phyloP scores from a whole-genome alignment of 2,329 filamentous ascomycete species.

The Trichoderma guizhouense region DNA sequence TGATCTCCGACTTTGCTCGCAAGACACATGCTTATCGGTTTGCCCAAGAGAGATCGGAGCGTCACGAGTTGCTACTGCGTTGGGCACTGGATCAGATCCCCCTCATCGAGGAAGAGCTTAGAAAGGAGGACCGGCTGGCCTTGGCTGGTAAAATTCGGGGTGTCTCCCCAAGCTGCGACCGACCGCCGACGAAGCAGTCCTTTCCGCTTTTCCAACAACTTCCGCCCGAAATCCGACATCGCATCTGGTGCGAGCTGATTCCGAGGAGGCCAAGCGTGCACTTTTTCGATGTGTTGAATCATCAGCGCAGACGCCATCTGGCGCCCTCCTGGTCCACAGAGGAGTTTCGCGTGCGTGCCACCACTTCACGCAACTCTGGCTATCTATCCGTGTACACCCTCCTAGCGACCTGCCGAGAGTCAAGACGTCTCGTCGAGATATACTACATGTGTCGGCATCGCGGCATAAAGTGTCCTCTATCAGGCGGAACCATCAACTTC shows the following conservation, averaged over 20 bases:
- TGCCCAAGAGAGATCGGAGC: conserved; percentile 17
- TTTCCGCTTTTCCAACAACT: conserved; percentile 6
- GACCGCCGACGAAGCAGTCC: neutral
- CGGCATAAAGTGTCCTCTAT: neutral
- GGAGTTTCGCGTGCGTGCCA: conserved; percentile 14
- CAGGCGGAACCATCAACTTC: neutral
- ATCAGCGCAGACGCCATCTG: conserved; percentile 6
- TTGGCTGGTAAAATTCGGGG: neutral
- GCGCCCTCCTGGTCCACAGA: conserved; percentile 12
- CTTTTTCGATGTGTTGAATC: conserved; percentile 17
- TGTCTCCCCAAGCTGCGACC: neutral
- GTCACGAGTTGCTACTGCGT: conserved; percentile 22
- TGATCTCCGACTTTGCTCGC: conserved; percentile 1
- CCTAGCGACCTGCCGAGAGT: conserved; percentile 3
- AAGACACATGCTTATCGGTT: conserved; percentile 17
- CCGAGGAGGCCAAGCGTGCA: conserved; percentile 8
- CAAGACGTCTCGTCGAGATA: neutral
- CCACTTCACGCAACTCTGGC: conserved; percentile 9
- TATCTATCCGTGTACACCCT: conserved; percentile 11
- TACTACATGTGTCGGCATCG: conserved; percentile 4
- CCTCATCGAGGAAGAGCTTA: conserved; percentile 22
- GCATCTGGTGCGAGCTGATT: conserved; percentile 12
- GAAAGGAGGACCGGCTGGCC: neutral
- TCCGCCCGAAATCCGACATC: conserved; percentile 11
- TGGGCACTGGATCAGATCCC: conserved; percentile 24